Base-by-base conservation (phyloP, 2,329 filamentous ascomycete genomes). In the Hymenoscyphus linearis region DNA sequence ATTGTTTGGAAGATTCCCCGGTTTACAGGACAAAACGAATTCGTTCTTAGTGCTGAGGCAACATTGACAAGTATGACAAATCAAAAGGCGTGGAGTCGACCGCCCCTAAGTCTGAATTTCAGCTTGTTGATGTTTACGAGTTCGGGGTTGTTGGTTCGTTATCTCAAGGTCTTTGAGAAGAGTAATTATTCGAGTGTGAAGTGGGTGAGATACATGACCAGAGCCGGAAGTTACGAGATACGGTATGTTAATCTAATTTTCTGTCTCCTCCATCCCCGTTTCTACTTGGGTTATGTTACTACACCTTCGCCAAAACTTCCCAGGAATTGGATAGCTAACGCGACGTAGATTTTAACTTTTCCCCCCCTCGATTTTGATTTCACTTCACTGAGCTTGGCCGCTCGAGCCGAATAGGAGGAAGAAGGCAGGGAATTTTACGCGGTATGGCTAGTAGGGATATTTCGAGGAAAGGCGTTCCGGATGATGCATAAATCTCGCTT, bases 91-190 rank as follows among this genome's bases (percentile, higher is more conserved):
- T 99, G 95, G 96, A 96, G 90, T 68, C 83, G 95, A 59, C 96
- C 96, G 55, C 95, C 95, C 3, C 79, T 99, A 64, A 97, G 87
- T 76, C 78, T 99, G 75, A 95, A 86, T 76, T 99, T 99, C 73
- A 95, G 89, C 65, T 77, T 99, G 70, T 82, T 99, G 71, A 99
- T 99, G 96, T 99, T 99, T 74, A 99, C 95, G 22, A 96, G 91
- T 73, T 96, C 90, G 0, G 95, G 95, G 0, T 74, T 99, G 72
- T 74, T 99, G 66, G 95, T 99, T 61, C 82, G 96, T 56, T 99
- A 99, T 75, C 78, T 99, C 61, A 99, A 99, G 78, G 95, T 99
- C 1, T 99, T 99, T 78, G 95, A 99, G 79, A 99, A 99, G 86
- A 95, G 85, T 76, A 98, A 98, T 76, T 99, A 99, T 75, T 96